These are phyloP conservation scores for Cupressus sempervirens DNA, from an alignment of 75 land plant genomes.

Conservation along the genomic window DNA sequence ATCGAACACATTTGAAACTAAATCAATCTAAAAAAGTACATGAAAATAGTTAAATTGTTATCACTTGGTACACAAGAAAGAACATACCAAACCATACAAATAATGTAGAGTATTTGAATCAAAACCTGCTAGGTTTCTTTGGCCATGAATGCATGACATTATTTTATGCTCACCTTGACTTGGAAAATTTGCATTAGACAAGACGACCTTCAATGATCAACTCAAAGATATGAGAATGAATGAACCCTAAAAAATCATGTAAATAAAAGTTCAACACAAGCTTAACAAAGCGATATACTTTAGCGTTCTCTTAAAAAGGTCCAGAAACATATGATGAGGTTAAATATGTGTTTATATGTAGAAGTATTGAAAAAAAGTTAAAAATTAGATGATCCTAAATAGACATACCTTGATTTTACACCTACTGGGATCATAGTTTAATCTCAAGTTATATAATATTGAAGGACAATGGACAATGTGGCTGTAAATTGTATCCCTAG, in stretches of 20 bases:
- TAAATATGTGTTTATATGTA: background rate
- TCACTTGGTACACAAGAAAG: background rate
- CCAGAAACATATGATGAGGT: background rate
- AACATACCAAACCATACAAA: conserved; percentile 67
- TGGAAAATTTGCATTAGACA: conserved; percentile 79
- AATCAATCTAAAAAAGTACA: background rate
- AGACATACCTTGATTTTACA: conserved; percentile 56
- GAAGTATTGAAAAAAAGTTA: background rate
- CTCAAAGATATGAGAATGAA: background rate
- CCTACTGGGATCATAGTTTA: conserved; percentile 90
- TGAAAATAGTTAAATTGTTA: background rate
- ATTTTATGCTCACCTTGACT: conserved; percentile 89
- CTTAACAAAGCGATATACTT: background rate
- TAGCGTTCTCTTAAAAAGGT: background rate
- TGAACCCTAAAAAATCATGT: background rate
- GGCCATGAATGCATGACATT: conserved; percentile 63
- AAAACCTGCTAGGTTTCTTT: conserved; percentile 48
- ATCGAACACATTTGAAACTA: background rate
- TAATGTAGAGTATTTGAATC: conserved; percentile 77
- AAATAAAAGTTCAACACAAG: background rate
- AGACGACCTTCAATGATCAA: conserved; percentile 44
- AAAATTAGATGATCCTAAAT: background rate
- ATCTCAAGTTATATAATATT: conserved; percentile 75
- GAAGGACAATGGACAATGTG: conserved; percentile 70
- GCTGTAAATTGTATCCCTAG: conserved; percentile 92